Conservation (phyloP, 2,329 filamentous ascomycete genomes). For the Sarocladiaceae sp. region DNA sequence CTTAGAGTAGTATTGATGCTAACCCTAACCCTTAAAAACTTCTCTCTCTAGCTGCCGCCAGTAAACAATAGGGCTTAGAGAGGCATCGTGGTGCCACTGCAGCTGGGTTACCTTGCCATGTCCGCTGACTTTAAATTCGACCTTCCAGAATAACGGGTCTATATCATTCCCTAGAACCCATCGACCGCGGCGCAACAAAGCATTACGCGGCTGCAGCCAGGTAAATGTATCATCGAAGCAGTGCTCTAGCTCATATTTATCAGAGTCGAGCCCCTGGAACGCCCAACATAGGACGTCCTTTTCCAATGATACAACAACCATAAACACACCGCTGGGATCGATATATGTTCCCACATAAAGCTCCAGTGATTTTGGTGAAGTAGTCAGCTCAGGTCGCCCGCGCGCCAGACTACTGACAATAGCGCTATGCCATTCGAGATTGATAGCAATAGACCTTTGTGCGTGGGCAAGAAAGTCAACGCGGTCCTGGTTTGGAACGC, state of each 20-base stretch:
- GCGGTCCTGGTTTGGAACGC: neutral
- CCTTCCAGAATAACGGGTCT: neutral
- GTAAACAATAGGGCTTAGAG: neutral
- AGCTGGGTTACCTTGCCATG: neutral
- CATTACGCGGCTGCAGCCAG: neutral
- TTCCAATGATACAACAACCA: neutral
- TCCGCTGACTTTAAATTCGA: neutral
- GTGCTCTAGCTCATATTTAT: neutral
- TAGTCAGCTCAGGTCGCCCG: neutral
- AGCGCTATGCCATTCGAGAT: neutral
- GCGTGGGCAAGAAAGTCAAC: neutral
- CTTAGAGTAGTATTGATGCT: no score
- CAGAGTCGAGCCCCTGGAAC: neutral
- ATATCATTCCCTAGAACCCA: neutral
- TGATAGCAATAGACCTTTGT: neutral
- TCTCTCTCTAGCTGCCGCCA: neutral
- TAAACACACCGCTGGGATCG: neutral
- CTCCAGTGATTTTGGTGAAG: neutral
- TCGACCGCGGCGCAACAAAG: neutral
- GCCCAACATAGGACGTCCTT: neutral
- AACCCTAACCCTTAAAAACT: neutral
- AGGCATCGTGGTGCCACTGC: neutral
- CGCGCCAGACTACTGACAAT: neutral
- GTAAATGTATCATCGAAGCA: neutral
- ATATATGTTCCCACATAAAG: neutral